Evolutionary conservation across 805 yeast species (phyloP).

Genomic region (Diddensiella transvaalensis): DNA sequence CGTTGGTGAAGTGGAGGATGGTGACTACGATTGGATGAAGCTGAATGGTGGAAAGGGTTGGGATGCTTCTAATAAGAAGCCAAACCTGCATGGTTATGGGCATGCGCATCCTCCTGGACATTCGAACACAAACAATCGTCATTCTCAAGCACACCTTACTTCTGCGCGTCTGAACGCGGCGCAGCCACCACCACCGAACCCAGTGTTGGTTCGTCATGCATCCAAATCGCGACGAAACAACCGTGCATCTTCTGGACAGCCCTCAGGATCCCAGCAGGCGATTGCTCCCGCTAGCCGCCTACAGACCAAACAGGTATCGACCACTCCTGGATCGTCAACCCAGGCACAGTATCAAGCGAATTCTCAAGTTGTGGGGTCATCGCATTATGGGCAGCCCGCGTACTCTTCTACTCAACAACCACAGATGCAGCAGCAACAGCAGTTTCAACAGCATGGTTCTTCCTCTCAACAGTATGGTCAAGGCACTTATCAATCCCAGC

Average conservation of each 20-base stretch:
- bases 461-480: constrained; percentile 15
- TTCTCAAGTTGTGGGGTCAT: constrained; percentile 16
- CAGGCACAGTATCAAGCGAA: constrained; percentile 22
- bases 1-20: constrained; percentile 70
- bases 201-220: constrained; percentile 34
- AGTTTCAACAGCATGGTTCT: constrained; percentile 20
- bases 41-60: constrained; percentile 93
- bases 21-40: constrained; percentile 97
- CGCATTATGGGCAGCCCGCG: constrained; percentile 22
- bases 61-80: constrained; percentile 86
- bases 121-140: constrained; percentile 15
- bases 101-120: constrained; percentile 77
- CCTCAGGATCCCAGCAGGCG: constrained; percentile 1
- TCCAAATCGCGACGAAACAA: constrained; percentile 30
- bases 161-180: constrained; percentile 42
- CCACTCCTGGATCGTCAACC: constrained; percentile 19
- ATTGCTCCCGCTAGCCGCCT: constrained; percentile 10
- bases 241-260: constrained; percentile 5
- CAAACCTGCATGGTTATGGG: constrained; percentile 93
- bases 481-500: constrained; percentile 1
- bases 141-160: constrained; percentile 31
- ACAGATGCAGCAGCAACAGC: constrained; percentile 16
- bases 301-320: constrained; percentile 21
- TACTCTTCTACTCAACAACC: constrained; percentile 18
- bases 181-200: constrained; percentile 32